Evolutionary conservation across 2,329 filamentous ascomycete genomes (phyloP).

Genomic region (Eutypa lata): DNA sequence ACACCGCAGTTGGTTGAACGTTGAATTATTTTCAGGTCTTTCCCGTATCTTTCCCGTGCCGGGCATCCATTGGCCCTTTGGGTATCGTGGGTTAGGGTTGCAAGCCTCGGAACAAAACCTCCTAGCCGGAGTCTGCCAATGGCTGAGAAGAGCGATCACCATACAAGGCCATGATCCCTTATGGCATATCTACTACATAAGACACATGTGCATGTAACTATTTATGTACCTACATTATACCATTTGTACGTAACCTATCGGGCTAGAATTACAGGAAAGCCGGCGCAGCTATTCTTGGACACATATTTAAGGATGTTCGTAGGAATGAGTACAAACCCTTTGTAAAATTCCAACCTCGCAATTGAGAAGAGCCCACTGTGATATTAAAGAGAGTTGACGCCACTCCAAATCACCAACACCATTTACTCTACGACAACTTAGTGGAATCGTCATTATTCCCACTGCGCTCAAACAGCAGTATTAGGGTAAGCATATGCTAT

Average conservation of each 20-base stretch:
- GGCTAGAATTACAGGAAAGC: too few relatives aligned
- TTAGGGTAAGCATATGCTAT: not conserved
- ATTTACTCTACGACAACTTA: too few relatives aligned
- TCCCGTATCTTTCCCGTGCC: not conserved
- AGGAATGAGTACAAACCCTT: too few relatives aligned
- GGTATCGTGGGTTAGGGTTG: not conserved
- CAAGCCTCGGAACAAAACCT: conserved; percentile 20
- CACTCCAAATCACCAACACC: too few relatives aligned
- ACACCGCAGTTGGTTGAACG: too few relatives aligned
- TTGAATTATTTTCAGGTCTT: not conserved
- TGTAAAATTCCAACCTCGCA: too few relatives aligned
- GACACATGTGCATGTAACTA: not conserved
- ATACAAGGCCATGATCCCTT: conserved; percentile 12
- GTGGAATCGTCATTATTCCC: too few relatives aligned
- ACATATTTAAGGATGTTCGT: too few relatives aligned
- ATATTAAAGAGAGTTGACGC: too few relatives aligned
- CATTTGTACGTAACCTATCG: not conserved
- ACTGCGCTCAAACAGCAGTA: too few relatives aligned
- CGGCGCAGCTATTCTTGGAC: too few relatives aligned
- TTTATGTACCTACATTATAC: not conserved
- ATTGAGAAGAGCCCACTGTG: too few relatives aligned
- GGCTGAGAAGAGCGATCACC: conserved; percentile 13
- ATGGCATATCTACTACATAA: not conserved
- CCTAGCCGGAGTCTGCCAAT: conserved; percentile 9
- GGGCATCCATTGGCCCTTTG: not conserved